These are phyloP conservation scores for Pyrus communis DNA, from an alignment of 306 rosid species.

Conservation along the genomic window DNA sequence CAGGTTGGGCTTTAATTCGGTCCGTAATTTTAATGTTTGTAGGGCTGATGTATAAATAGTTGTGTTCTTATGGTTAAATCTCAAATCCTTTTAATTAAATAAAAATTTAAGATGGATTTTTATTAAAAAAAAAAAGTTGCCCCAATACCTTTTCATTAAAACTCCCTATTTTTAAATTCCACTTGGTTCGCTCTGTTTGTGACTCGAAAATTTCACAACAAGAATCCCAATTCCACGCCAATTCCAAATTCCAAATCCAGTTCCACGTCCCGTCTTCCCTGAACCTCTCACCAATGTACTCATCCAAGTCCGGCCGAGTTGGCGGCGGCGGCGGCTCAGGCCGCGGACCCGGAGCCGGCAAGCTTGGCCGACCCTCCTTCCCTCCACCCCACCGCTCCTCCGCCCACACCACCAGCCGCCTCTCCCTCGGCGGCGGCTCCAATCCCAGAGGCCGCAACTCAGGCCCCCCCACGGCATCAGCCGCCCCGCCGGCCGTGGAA, in stretches of 20 bases:
- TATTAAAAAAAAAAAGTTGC: too few relatives aligned
- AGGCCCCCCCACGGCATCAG: constrained; percentile 15
- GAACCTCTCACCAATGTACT: constrained; percentile 39
- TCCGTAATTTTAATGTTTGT: too few relatives aligned
- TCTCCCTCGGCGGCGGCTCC: constrained; percentile 37
- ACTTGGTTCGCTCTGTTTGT: neutral
- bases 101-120: too few relatives aligned
- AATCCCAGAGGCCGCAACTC: constrained; percentile 34
- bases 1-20: too few relatives aligned
- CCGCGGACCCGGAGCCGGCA: constrained; percentile 43
- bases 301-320: constrained; percentile 75
- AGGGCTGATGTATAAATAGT: too few relatives aligned
- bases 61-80: too few relatives aligned
- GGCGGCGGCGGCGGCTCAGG: constrained; percentile 33
- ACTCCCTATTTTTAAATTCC: too few relatives aligned
- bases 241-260: neutral
- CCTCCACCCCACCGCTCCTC: constrained; percentile 52
- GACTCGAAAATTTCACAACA: neutral
- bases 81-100: too few relatives aligned
- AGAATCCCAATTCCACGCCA: constrained; percentile 5
- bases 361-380: constrained; percentile 45
- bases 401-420: constrained; percentile 37
- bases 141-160: too few relatives aligned
- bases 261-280: neutral
- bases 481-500: constrained; percentile 44